Evolutionary conservation across 163 green algal genomes (phyloP).

Genomic region (Chlamydomonas reinhardtii): DNA sequence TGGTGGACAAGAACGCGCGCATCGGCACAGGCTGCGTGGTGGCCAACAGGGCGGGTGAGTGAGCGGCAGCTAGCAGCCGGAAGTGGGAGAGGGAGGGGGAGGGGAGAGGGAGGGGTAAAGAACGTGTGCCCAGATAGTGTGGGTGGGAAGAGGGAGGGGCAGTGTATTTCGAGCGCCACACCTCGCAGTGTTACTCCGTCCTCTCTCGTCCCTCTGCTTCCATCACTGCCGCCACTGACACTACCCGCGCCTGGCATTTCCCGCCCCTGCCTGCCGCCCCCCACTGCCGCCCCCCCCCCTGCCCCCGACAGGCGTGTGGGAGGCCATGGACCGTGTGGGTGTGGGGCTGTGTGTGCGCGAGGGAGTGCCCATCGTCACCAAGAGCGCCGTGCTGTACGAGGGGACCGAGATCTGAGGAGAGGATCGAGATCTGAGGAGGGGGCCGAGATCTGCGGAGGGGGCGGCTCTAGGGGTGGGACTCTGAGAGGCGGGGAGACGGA

Average conservation of each 20-base stretch:
- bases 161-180: too few species aligned
- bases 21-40: constrained; percentile 90
- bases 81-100: neutral
- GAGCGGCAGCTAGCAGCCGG: constrained; percentile 59
- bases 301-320: constrained; percentile 26
- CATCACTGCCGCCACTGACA: too few species aligned
- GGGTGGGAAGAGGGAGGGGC: too few species aligned
- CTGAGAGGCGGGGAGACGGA: too few species aligned
- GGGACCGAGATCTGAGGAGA: constrained; percentile 47
- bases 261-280: neutral
- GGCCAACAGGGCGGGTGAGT: constrained; percentile 78
- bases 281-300: constrained; percentile 49
- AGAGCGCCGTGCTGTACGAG: constrained; percentile 85
- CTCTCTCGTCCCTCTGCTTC: too few species aligned
- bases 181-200: too few species aligned
- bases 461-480: too few species aligned
- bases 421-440: too few species aligned
- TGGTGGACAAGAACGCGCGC: constrained; percentile 97
- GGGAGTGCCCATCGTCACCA: constrained; percentile 92
- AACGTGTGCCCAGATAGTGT: too few species aligned
- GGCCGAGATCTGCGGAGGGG: too few species aligned
- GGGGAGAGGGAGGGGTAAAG: too few species aligned
- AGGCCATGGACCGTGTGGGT: constrained; percentile 50
- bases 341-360: constrained; percentile 91
- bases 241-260: too few species aligned